These are phyloP conservation scores for Dillenia turbinata DNA, from an alignment of 164 flowering plant species.

Conservation along the genomic window DNA sequence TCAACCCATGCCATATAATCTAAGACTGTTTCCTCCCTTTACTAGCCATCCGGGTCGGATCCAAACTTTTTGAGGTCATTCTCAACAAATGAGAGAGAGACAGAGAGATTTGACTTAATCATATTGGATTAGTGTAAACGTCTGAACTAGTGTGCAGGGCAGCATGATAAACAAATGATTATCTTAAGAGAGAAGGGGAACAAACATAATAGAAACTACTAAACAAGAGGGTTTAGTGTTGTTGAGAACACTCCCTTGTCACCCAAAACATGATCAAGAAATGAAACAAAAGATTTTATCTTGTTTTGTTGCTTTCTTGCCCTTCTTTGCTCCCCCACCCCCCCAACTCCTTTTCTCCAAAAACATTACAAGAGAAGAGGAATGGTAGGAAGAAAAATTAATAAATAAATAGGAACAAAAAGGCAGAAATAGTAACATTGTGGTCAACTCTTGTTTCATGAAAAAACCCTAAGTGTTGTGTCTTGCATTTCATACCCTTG, in stretches of 20 bases:
- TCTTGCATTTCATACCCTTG: background rate
- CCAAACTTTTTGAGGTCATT: background rate
- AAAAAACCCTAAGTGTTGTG: background rate
- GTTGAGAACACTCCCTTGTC: background rate
- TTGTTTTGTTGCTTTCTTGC: background rate
- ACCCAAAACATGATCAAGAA: constrained; percentile 2
- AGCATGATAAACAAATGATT: constrained; percentile 26
- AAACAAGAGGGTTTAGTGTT: background rate
- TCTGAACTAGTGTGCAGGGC: background rate
- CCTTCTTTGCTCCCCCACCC: too few species aligned
- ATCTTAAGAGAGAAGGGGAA: background rate
- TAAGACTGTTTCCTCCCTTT: too few species aligned
- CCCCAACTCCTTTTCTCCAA: too few species aligned
- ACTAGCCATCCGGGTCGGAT: too few species aligned
- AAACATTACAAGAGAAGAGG: too few species aligned
- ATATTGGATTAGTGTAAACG: too few species aligned
- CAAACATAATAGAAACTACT: constrained; percentile 5
- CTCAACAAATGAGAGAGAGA: background rate
- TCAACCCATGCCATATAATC: too few species aligned
- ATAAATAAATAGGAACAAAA: background rate
- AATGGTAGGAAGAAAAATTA: too few species aligned
- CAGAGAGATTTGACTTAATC: too few species aligned
- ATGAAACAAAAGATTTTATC: background rate
- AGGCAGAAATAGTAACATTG: too few species aligned
- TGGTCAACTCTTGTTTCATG: too few species aligned